Evolutionary conservation across 441 rosid genomes (phyloP).

Genomic region (Erodium chrysanthum): DNA sequence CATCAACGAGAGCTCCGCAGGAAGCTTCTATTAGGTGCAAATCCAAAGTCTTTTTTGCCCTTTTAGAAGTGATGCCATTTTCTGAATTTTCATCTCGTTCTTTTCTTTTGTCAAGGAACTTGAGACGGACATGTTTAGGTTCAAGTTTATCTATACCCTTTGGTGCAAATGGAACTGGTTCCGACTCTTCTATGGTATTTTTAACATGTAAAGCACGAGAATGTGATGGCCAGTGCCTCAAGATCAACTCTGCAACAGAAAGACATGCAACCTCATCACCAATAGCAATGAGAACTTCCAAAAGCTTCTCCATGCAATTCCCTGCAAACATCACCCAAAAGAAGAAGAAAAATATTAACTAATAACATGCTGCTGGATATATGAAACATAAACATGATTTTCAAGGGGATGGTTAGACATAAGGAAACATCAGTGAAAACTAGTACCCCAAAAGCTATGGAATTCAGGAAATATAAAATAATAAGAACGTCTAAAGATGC

Average conservation of each 20-base stretch:
- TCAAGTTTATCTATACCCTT: constrained; percentile 92
- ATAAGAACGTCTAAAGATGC: constrained; percentile 20
- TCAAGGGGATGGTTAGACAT: constrained; percentile 1
- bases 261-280: constrained; percentile 98
- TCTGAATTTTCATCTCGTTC: constrained; percentile 42
- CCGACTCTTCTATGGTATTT: constrained; percentile 65
- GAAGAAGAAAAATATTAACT: constrained; percentile 7
- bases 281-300: constrained; percentile 97
- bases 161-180: constrained; percentile 73
- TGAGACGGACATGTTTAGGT: constrained; percentile 78
- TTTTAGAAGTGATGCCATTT: constrained; percentile 42
- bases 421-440: constrained; percentile 5
- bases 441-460: background rate
- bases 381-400: constrained; percentile 10
- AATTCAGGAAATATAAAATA: background rate
- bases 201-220: constrained; percentile 86
- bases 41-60: constrained; percentile 45
- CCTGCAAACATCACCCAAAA: constrained; percentile 36
- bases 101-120: constrained; percentile 82
- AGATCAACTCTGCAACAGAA: constrained; percentile 81
- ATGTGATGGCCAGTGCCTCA: constrained; percentile 99
- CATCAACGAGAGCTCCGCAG: constrained; percentile 57
- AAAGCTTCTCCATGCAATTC: constrained; percentile 99
- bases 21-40: constrained; percentile 56
- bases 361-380: background rate